These are phyloP conservation scores for Erythrobasidium hasegawianum DNA, from an alignment of 1,284 basidiomycete species.

Conservation along the genomic window DNA sequence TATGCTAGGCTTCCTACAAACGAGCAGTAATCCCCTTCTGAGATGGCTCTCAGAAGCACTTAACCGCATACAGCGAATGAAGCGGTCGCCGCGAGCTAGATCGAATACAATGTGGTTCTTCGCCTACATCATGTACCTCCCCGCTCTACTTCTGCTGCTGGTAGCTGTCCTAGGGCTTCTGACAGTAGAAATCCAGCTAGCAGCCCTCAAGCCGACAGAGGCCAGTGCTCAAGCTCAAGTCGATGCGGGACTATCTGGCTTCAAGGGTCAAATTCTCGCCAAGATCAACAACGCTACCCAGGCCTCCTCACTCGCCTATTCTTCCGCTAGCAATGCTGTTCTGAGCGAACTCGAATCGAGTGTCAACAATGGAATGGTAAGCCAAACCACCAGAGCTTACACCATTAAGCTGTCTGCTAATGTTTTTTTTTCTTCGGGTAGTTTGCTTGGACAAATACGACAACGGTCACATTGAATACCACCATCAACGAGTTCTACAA, in stretches of 20 bases:
- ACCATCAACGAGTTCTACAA: conserved; percentile 55
- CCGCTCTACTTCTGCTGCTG: conserved; percentile 60
- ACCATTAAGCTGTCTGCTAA: too few relatives aligned
- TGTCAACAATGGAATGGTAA: conserved; percentile 69
- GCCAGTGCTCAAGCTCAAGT: conserved; percentile 29
- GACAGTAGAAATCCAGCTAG: conserved; percentile 77
- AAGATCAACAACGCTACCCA: conserved; percentile 75
- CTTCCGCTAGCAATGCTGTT: conserved; percentile 66
- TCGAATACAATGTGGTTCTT: conserved; percentile 74
- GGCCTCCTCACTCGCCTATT: conserved; percentile 72
- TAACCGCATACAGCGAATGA: conserved; percentile 50
- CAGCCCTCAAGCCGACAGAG: conserved; percentile 51
- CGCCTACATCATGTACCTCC: conserved; percentile 83
- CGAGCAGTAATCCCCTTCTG: conserved; percentile 59
- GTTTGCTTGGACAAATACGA: conserved; percentile 92
- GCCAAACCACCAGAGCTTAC: neutral
- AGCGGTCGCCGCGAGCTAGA: conserved; percentile 55
- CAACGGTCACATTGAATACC: conserved; percentile 75
- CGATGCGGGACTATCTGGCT: conserved; percentile 53
- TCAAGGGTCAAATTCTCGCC: conserved; percentile 66
- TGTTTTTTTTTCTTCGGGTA: too few relatives aligned
- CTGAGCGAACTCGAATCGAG: conserved; percentile 65
- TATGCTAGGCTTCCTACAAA: conserved; percentile 65
- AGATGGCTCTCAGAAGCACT: conserved; percentile 58
- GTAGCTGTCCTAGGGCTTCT: conserved; percentile 69